Base-by-base conservation (phyloP, 176 grass and related monocot genomes). In the Poa pratensis region DNA sequence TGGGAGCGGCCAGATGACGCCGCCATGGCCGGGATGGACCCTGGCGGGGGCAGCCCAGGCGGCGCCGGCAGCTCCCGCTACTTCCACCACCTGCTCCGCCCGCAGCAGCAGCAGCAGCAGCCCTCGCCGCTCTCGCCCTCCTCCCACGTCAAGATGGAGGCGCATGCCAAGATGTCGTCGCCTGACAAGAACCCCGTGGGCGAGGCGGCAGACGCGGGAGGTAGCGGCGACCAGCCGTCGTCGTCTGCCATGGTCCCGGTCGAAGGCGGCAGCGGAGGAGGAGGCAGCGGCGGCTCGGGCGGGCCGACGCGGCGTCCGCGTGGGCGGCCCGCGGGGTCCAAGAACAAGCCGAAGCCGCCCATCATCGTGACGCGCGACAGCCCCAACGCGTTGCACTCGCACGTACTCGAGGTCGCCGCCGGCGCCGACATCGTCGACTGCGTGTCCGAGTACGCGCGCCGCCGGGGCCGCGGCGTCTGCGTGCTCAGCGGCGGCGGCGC, bases 271-370 rank as follows among this genome's bases (percentile, higher is more conserved):
- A 48, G 64, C 49, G 13, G 48, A 7, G 83, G 34, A 35, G 34
- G 34, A 35, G 34, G 34, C 34, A 35, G 63, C 48, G 13, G 48
- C 45, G 53, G 52, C 79, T 92, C 2, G 90, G 58, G 4, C 88
- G 88, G 18, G 83, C 67, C 75, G 17, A 39, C 65, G 55, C 85
- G 92, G 15, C 85, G 90, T 66, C 94, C 88, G 4, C 91, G 97
- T 0, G 97, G 97, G 10, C 87, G 97, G 48, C 97, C 94, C 23
- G 22, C 82, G 7, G 97, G 97, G 12, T 96, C 97, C 12, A 99
- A 94, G 86, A 99, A 96, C 91, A 99, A 96, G 88, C 94, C 90
- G 27, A 96, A 96, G 88, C 91, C 94, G 12, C 97, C 97, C 28
- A 92, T 99, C 85, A 87, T 99, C 80, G 89, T 99, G 4, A 96